Base-by-base conservation (phyloP, 495 filamentous ascomycete genomes). In the Tuber magnatum region DNA sequence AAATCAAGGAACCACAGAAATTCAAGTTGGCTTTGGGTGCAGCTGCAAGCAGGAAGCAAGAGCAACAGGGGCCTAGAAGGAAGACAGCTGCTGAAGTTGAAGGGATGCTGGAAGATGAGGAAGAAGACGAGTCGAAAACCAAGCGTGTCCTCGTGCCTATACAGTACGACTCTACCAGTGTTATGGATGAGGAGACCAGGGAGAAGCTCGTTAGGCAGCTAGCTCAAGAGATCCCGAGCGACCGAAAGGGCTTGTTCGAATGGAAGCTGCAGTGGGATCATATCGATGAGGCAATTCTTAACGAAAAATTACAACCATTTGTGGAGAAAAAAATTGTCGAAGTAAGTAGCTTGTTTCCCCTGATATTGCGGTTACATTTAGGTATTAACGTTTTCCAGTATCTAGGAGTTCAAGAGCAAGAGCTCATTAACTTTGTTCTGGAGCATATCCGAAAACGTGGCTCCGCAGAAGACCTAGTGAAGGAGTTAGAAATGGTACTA, bases 241-340 rank as follows among this genome's bases (percentile, higher is more conserved):
- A 94, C 82, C 92, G 91, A 80, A 89, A 92, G 16, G 94, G 93
- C 18, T 86, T 99, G 38, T 99, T 94, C 92, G 88, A 88, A 9
- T 98, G 93, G 93, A 87, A 90, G 43, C 89, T 99, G 84, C 92
- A 94, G 78, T 99, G 94, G 94, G 92, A 97, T 43, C 94, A 91
- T 86, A 89, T 99, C 77, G 93, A 97, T 83, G 91, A 94, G 68
- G 89, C 87, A 22, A 88, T 96, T 35, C 88, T 98, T 76, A 88
- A 87, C 78, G 92, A 97, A 78, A 93, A 97, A 84, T 88, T 99
- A 81, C 90, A 91, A 82, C 93, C 94, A 22, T 98, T 97, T 84
- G 93, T 97, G 71, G 94, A 97, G 86, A 97, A 97, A 88, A 98
- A 97, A 87, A 92, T 98, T 73, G 90, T 98, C 75, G 96, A 98